These are phyloP conservation scores for Moricandia arvensis DNA, from an alignment of 345 rosid genomes.

Conservation along the genomic window DNA sequence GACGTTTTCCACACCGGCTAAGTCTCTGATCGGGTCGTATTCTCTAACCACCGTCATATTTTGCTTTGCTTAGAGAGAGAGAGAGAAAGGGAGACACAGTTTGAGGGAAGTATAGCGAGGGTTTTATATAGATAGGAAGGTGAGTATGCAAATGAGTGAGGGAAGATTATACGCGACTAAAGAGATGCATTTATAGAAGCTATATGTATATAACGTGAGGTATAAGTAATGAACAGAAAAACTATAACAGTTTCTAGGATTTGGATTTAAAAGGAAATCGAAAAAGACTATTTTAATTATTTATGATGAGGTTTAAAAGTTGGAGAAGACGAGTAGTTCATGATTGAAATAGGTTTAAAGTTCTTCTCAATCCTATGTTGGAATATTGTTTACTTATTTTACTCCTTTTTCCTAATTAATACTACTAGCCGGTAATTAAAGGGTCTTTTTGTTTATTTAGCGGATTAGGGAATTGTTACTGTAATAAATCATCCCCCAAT, in stretches of 20 bases:
- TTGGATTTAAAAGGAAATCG: slow-evolving; percentile 23
- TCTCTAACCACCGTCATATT: slow-evolving; percentile 53
- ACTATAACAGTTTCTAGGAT: slow-evolving; percentile 26
- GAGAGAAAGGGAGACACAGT: too few relatives aligned
- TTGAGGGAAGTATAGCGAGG: too few relatives aligned
- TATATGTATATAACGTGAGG: slow-evolving; percentile 33
- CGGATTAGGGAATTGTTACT: background rate
- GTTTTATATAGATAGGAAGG: too few relatives aligned
- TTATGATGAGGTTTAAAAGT: too few relatives aligned
- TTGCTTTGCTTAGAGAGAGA: background rate
- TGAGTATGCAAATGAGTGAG: background rate
- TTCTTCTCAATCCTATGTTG: slow-evolving; percentile 26
- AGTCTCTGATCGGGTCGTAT: slow-evolving; percentile 60
- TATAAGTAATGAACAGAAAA: slow-evolving; percentile 30
- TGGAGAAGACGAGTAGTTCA: too few relatives aligned
- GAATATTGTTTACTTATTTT: slow-evolving; percentile 5
- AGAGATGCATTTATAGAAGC: slow-evolving; percentile 32
- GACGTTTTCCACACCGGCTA: slow-evolving; percentile 60
- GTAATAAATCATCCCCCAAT: background rate
- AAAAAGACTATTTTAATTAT: slow-evolving; percentile 3
- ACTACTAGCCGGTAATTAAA: too few relatives aligned
- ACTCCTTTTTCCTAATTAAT: background rate
- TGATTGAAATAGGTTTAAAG: too few relatives aligned
- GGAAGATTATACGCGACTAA: too few relatives aligned
- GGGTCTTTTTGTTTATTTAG: background rate